Base-by-base conservation (phyloP, 768 basidiomycete species). In the Trametes cingulata region DNA sequence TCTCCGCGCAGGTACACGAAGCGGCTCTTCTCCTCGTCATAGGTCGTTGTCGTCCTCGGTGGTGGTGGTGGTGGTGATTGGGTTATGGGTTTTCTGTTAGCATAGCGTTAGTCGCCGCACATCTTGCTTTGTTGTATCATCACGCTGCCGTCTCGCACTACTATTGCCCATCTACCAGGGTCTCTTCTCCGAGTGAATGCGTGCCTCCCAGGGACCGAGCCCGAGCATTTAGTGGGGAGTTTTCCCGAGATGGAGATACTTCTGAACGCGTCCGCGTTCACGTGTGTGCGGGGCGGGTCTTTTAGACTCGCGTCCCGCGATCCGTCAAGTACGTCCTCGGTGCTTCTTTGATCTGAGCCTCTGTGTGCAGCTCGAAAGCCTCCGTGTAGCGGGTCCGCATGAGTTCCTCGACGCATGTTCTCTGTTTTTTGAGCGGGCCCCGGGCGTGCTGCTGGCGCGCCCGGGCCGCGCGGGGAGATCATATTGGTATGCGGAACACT, bases 1-100 rank as follows among this genome's bases (percentile, higher is more conserved):
- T 52, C 6, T 63, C 51, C 51, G 7, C 20, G 10, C 67, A 85
- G 83, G 58, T 85, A 85, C 64, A 85, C 82, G 17, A 85, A 85
- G 74, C 73, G 84, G 53, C 71, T 85, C 52, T 85, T 79, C 67
- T 76, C 82, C 40, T 79, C 42, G n/a, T 52, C 27, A 55, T 50
- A 65, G 72, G 56, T 36, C n/a, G 50, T 27, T 41, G n/a, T n/a
- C n/a, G n/a, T n/a, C n/a, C n/a, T n/a, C n/a, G n/a, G n/a, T n/a
- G n/a, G n/a, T n/a, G n/a, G n/a, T n/a, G n/a, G n/a, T n/a, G 37
- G 33, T 37, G 29, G 29, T 33, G 29, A n/a, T 39, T n/a, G 41
- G 39, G 37, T 41, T 19, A 6, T 37, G 19, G 53, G 48, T 42
- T 37, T 14, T 43, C n/a, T 52, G 13, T 40, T 14, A 40, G 52